A percentile compares a stretch with the other conserved stretches of the same genome.
Evolutionary conservation across 2,329 filamentous ascomycete species (phyloP).

Genomic region (Aurifilum marmelostoma): DNA sequence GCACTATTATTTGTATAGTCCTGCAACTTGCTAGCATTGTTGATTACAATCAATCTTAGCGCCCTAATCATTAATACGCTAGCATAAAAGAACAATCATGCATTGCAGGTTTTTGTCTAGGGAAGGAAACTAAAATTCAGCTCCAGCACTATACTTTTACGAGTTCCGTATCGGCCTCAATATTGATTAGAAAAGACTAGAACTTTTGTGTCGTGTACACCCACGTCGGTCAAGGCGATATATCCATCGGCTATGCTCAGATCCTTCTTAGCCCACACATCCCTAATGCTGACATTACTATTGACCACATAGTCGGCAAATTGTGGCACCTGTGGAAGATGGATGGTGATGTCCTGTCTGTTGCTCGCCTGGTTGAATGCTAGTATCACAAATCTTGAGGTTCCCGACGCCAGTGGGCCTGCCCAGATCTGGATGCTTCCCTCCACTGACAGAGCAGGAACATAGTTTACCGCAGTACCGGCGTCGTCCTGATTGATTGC

Average conservation of each 20-base stretch:
- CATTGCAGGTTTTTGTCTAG: too few relatives aligned
- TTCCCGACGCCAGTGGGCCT: background rate
- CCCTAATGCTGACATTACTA: background rate
- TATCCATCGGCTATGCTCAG: background rate
- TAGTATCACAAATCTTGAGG: background rate
- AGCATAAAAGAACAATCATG: too few relatives aligned
- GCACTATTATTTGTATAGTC: too few relatives aligned
- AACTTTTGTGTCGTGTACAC: background rate
- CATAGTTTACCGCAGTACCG: background rate
- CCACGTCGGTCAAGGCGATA: background rate
- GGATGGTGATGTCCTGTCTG: background rate
- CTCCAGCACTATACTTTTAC: background rate
- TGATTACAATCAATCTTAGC: too few relatives aligned
- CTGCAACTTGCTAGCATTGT: too few relatives aligned
- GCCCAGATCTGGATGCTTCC: background rate
- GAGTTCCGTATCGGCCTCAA: background rate
- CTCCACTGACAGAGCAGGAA: background rate
- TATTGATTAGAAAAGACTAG: background rate
- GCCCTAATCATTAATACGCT: too few relatives aligned
- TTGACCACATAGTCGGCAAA: background rate
- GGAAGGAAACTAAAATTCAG: too few relatives aligned
- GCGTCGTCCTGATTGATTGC: constrained; percentile 20
- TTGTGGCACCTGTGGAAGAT: background rate
- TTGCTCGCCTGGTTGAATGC: background rate
- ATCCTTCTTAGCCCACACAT: background rate